Conservation (phyloP, 495 filamentous ascomycete species). For the Penicillium mononematosum region DNA sequence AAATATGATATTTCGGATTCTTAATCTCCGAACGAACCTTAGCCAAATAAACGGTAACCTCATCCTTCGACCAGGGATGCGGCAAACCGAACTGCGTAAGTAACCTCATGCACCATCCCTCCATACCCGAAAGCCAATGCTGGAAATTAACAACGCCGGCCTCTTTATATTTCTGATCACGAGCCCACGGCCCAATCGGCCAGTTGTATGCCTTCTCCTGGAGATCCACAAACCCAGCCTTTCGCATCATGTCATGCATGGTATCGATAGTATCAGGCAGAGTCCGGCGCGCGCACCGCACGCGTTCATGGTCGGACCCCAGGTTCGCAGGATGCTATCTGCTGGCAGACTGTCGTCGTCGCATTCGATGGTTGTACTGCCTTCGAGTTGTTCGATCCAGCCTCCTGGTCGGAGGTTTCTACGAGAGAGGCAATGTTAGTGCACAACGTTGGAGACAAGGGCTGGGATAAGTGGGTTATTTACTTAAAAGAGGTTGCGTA, state of each 20-base stretch:
- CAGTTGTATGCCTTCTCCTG: constrained; percentile 15
- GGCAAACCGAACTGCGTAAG: constrained; percentile 13
- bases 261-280: constrained; percentile 6
- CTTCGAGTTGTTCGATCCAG: constrained; percentile 54
- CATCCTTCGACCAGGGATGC: constrained; percentile 14
- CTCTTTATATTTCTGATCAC: constrained; percentile 15
- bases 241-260: constrained; percentile 18
- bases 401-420: constrained; percentile 44
- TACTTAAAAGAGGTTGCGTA: constrained; percentile 26
- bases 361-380: constrained; percentile 29
- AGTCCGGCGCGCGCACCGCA: constrained; percentile 8
- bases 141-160: constrained; percentile 13
- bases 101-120: constrained; percentile 17
- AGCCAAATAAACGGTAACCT: constrained; percentile 16
- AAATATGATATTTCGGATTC: constrained; percentile 13
- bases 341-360: constrained; percentile 42
- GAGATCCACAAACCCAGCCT: constrained; percentile 35
- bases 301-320: constrained; percentile 13
- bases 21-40: constrained; percentile 11
- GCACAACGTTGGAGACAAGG: not conserved
- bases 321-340: constrained; percentile 26
- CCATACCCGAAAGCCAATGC: constrained; percentile 20
- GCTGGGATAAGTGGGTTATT: not conserved
- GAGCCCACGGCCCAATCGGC: constrained; percentile 24
- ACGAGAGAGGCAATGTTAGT: not conserved